Percentiles rank a stretch among this genome's conserved stretches.
Conservation (phyloP, 1,284 basidiomycete species). For the Nidula niveotomentosa region DNA sequence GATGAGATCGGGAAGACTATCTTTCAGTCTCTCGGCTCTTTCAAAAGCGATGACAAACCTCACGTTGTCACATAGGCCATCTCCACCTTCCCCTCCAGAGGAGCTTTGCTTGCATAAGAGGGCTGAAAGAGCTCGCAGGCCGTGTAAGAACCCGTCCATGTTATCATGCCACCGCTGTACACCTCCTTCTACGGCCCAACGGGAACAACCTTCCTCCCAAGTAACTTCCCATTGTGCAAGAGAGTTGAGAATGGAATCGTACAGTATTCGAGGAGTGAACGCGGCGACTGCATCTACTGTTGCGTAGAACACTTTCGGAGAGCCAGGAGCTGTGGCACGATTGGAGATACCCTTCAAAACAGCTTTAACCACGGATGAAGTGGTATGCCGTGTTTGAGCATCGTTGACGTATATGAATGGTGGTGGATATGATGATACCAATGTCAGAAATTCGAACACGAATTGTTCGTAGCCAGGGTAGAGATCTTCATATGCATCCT, state of each 20-base stretch:
- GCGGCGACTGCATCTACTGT: constrained; percentile 64
- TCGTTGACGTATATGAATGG: constrained; percentile 76
- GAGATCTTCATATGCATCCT: too few species aligned
- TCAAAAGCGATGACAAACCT: constrained; percentile 67
- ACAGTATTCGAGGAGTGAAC: constrained; percentile 65
- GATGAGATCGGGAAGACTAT: constrained; percentile 61
- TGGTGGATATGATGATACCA: constrained; percentile 54
- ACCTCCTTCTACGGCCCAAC: constrained; percentile 42
- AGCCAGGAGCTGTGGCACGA: constrained; percentile 4
- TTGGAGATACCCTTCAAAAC: constrained; percentile 28
- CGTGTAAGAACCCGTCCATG: constrained; percentile 70
- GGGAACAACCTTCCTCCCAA: constrained; percentile 62
- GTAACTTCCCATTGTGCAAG: constrained; percentile 52
- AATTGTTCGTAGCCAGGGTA: constrained; percentile 20
- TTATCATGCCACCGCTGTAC: constrained; percentile 47
- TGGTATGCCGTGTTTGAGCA: constrained; percentile 47
- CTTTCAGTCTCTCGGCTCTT: constrained; percentile 66
- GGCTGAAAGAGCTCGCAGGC: constrained; percentile 36
- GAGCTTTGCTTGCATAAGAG: constrained; percentile 26
- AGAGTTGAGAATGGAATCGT: constrained; percentile 63
- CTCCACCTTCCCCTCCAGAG: constrained; percentile 18
- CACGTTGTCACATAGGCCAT: constrained; percentile 21
- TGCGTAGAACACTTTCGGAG: constrained; percentile 34
- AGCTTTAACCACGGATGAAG: constrained; percentile 38
- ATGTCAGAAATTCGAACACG: constrained; percentile 38